These are phyloP conservation scores for Sporisorium exsertum DNA, from an alignment of 1,284 basidiomycete species.

Conservation along the genomic window DNA sequence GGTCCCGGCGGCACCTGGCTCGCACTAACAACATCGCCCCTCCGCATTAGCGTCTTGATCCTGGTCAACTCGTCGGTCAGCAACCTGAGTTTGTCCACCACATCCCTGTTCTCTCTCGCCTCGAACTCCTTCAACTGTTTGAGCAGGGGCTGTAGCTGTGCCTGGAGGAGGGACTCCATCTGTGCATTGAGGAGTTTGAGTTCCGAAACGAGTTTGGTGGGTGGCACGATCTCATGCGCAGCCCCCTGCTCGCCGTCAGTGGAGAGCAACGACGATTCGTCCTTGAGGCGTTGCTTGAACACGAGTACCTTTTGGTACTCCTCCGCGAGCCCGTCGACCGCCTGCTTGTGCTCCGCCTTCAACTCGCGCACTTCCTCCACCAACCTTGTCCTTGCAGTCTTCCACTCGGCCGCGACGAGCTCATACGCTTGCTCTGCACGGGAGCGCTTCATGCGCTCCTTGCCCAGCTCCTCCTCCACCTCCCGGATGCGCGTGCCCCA, in stretches of 20 bases:
- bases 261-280: conserved; percentile 9
- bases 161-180: conserved; percentile 11
- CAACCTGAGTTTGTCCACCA: conserved; percentile 11
- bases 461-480: conserved; percentile 57
- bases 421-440: conserved; percentile 58
- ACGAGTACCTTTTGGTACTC: conserved; percentile 26
- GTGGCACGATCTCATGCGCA: not conserved
- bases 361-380: conserved; percentile 47
- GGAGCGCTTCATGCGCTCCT: conserved; percentile 46
- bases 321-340: conserved; percentile 16
- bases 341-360: conserved; percentile 6
- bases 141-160: conserved; percentile 26
- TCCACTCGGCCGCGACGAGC: conserved; percentile 48
- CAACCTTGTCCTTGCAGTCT: conserved; percentile 39
- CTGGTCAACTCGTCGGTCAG: conserved; percentile 40
- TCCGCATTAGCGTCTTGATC: conserved; percentile 44
- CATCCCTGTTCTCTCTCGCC: conserved; percentile 17
- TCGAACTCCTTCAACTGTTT: conserved; percentile 16
- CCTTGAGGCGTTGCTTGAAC: conserved; percentile 25
- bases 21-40: conserved; percentile 9
- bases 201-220: conserved; percentile 9
- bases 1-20: conserved; percentile 9
- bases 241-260: not conserved
- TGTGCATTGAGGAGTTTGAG: conserved; percentile 2
- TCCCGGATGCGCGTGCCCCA: conserved; percentile 61